Base-by-base conservation (phyloP, 345 rosid genomes). In the Combretum micranthum region DNA sequence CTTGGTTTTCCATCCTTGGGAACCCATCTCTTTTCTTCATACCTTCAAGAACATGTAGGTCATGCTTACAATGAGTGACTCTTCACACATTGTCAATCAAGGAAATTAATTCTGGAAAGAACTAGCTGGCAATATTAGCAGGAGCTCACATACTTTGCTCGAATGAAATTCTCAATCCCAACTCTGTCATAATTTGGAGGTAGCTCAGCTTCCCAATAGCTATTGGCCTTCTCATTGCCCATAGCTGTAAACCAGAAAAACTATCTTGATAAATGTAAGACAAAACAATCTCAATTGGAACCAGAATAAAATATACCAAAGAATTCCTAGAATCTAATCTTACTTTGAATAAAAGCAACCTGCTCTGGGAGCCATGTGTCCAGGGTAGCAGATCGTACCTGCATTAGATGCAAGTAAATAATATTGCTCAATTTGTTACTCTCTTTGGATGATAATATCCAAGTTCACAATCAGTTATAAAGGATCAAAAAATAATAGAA, bases 351-450 rank as follows among this genome's bases (percentile, higher is more conserved):
- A 66, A 81, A 87, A 54, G 94, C 80, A 75, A 93, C 96, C 77
- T 93, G 99, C 77, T 89, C 99, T 1, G 99, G 97, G 42, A 93
- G 97, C 99, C 99, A 93, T 69, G 96, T 93, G 74, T 93, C 99
- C 75, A 93, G 66, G 23, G 69, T 51, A 18, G 95, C 95, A 79
- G 99, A 90, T 71, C 97, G 83, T 57, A 93, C 99, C 99, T 93
- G 75, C 52, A 67, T 13, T 43, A 63, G 54, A 47, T 55, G 23
- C 43, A 19, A 44, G 65, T 23, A 64, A 16, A 54, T 22, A 9
- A 32, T 32, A 32, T 9, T 32, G 39, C 39, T 32, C 39, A 32
- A 32, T 32, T 32, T 32, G 39, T 4, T 4, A 32, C 9, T 32
- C 39, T 32, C 9, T 32, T 9, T 32, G 39, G 1, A 32, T 32